Percentiles rank a stretch among this genome's conserved stretches.
phyloP scores from a whole-genome alignment of 768 basidiomycete species.

The Zangia roseola region DNA sequence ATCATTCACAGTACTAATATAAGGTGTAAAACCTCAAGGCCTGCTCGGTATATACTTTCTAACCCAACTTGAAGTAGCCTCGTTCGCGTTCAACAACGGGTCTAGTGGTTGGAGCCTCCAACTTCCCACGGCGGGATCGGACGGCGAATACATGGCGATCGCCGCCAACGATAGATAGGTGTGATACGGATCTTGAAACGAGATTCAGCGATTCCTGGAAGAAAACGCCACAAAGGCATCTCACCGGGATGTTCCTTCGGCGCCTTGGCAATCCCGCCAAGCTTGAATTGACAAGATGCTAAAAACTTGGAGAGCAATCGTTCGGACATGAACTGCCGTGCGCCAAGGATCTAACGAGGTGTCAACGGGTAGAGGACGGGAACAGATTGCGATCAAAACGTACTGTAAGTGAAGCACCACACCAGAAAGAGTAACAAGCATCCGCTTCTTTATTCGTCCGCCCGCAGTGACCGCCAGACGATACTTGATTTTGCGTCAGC shows the following conservation, averaged over 20 bases:
- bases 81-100: slow-evolving; percentile 67
- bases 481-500: slow-evolving; percentile 67
- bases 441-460: slow-evolving; percentile 86
- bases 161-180: slow-evolving; percentile 90
- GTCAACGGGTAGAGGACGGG: not conserved
- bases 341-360: slow-evolving; percentile 63
- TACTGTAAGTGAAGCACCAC: slow-evolving; percentile 76
- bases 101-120: slow-evolving; percentile 66
- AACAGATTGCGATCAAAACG: slow-evolving; percentile 16
- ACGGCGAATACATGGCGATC: slow-evolving; percentile 63
- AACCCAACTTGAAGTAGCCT: slow-evolving; percentile 68
- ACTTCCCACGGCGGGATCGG: slow-evolving; percentile 29
- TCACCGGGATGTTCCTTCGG: slow-evolving; percentile 79
- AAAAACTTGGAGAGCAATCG: slow-evolving; percentile 62
- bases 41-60: slow-evolving; percentile 49
- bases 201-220: slow-evolving; percentile 7
- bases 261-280: slow-evolving; percentile 85
- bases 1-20: no score
- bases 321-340: slow-evolving; percentile 54
- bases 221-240: slow-evolving; percentile 6
- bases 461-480: slow-evolving; percentile 80
- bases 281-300: slow-evolving; percentile 77
- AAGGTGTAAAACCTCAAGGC: slow-evolving; percentile 19
- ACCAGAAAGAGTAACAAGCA: slow-evolving; percentile 98
- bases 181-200: slow-evolving; percentile 81